Evolutionary conservation across 768 basidiomycete species (phyloP), one percentile per base, ranked within the genome.

Genomic region (Rickenella mellea): DNA sequence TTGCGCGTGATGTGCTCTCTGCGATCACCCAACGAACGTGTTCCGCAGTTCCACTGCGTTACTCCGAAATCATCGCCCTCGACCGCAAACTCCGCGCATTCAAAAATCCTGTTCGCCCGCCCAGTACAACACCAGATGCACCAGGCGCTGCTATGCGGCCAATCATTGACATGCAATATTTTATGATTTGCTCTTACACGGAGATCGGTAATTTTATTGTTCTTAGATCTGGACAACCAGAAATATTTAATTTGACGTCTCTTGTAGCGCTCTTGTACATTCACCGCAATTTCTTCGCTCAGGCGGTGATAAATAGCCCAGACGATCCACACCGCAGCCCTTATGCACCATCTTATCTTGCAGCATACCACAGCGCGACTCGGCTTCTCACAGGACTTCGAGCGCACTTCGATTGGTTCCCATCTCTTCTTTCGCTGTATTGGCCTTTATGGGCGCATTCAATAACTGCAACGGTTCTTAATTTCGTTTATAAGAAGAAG

Each of bases 361-460:
- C 83, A 9, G 80, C 79, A 9, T 84, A 82, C 55, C 68, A 78
- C 43, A 80, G 78, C 49, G 80, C 82, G n/a, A 82, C 80, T 6
- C 71, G 75, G 12, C 67, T 75, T 19, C 76, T 84, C 46, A 80
- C 78, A 55, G 63, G 63, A 15, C 61, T 57, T 43, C 48, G 60
- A 9, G 52, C 59, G 64, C 61, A 80, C 49, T 74, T 67, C 39
- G 72, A 77, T 38, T 66, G 73, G 48, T 74, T 74, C 37, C 78
- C 79, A 1, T 74, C 77, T 21, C 58, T 83, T 19, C 77, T 73
- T 49, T 60, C 70, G 22, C 68, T 80, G 28, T 78, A 76, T 68
- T 81, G 80, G 80, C 60, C 66, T 28, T 61, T 80, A 31, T 83
- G 79, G 78, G 80, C 69, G 25, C 74, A 79, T 55, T 56, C 78